Percentiles rank a stretch among this genome's conserved stretches.
phyloP scores from a whole-genome alignment of 2,329 filamentous ascomycete species.

The Alternaria alternata region DNA sequence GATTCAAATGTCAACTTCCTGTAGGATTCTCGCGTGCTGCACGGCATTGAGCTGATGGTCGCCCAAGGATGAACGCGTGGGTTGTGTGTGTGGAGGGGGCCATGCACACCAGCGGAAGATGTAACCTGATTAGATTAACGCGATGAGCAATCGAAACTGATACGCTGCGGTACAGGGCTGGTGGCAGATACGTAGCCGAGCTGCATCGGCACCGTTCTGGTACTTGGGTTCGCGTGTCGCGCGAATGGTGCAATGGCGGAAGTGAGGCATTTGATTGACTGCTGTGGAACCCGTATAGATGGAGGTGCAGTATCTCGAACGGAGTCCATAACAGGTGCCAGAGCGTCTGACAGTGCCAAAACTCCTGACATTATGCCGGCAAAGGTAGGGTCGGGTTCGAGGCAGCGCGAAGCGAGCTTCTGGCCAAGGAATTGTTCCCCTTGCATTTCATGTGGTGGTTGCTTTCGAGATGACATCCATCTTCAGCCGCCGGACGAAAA shows the following conservation, averaged over 20 bases:
- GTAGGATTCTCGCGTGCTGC: not conserved
- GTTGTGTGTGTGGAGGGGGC: constrained; percentile 18
- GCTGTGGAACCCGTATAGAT: constrained; percentile 11
- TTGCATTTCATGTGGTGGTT: constrained; percentile 10
- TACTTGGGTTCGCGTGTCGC: constrained; percentile 32
- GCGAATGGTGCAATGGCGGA: constrained; percentile 32
- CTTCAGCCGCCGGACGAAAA: constrained; percentile 22
- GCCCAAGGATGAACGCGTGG: constrained; percentile 8
- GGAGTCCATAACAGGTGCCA: not conserved
- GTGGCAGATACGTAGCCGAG: constrained; percentile 32
- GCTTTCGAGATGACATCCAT: constrained; percentile 4
- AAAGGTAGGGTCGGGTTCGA: not conserved
- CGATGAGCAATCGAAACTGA: constrained; percentile 34
- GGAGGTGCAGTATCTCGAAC: constrained; percentile 4
- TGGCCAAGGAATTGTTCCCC: not conserved
- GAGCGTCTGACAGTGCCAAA: not conserved
- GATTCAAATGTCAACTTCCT: not conserved
- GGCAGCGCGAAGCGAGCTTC: not conserved
- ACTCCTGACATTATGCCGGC: not conserved
- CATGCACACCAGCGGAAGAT: constrained; percentile 38
- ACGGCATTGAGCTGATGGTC: not conserved
- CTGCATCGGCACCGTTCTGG: constrained; percentile 27
- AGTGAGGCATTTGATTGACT: constrained; percentile 21
- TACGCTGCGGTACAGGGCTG: constrained; percentile 33
- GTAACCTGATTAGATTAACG: constrained; percentile 44